Percentiles rank a stretch among this genome's conserved stretches.
Conservation (phyloP, 306 rosid genomes). For the Malus fusca region DNA sequence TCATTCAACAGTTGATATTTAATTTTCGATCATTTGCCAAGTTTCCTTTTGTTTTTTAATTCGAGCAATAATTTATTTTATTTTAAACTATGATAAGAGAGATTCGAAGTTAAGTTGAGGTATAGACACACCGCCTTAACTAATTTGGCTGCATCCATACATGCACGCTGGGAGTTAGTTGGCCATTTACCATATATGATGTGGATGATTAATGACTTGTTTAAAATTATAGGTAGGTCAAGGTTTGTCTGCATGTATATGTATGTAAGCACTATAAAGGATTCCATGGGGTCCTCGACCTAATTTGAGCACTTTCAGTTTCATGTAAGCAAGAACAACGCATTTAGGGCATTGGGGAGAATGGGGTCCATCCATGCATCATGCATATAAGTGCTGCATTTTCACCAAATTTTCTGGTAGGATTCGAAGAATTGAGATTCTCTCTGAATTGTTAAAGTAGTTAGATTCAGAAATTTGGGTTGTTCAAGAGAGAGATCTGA, state of each 20-base stretch:
- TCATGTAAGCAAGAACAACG: background rate
- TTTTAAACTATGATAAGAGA: too few species aligned
- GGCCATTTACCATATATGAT: background rate
- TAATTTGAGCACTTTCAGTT: background rate
- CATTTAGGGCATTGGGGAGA: background rate
- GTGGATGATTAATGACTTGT: background rate
- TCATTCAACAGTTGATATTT: too few species aligned
- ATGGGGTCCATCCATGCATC: conserved; percentile 3
- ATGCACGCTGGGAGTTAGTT: background rate
- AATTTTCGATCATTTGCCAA: too few species aligned
- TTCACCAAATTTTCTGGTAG: background rate
- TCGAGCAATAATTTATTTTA: too few species aligned
- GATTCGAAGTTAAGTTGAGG: too few species aligned
- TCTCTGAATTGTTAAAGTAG: too few species aligned
- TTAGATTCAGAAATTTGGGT: too few species aligned
- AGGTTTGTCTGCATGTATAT: background rate
- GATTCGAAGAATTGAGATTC: background rate
- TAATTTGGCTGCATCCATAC: too few species aligned
- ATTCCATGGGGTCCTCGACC: conserved; percentile 8
- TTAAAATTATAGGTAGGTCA: background rate
- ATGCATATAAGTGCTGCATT: background rate
- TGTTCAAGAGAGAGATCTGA: too few species aligned
- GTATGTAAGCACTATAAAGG: background rate
- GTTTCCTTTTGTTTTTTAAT: too few species aligned
- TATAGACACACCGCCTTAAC: too few species aligned